Evolutionary conservation across 2,329 filamentous ascomycete species (phyloP).

Genomic region (Tolypocladium paradoxum): DNA sequence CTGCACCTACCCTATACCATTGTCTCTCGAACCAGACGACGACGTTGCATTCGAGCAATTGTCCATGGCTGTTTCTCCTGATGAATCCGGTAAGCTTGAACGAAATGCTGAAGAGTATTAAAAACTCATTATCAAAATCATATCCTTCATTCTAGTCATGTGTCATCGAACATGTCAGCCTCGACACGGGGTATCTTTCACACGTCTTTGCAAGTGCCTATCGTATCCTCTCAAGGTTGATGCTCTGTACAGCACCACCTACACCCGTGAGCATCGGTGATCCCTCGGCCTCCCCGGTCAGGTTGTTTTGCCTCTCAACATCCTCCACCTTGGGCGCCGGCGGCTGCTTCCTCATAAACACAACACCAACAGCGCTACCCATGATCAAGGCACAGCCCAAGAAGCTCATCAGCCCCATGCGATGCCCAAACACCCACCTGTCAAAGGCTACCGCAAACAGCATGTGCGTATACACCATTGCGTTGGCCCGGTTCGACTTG

Average conservation of each 20-base stretch:
- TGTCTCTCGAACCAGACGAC: background rate
- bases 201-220: background rate
- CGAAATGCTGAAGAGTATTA: too few relatives aligned
- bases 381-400: constrained; percentile 41
- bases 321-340: constrained; percentile 19
- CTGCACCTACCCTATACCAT: background rate
- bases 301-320: constrained; percentile 20
- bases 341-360: constrained; percentile 30
- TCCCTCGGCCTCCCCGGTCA: constrained; percentile 22
- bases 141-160: background rate
- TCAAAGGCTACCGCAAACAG: constrained; percentile 44
- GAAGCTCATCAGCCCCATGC: constrained; percentile 38
- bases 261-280: constrained; percentile 29
- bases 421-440: constrained; percentile 38
- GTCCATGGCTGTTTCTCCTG: too few relatives aligned
- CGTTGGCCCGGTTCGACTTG: constrained; percentile 47
- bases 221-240: constrained; percentile 3
- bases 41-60: background rate
- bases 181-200: background rate
- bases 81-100: too few relatives aligned
- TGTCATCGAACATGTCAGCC: background rate
- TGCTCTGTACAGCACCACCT: constrained; percentile 13
- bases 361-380: constrained; percentile 40
- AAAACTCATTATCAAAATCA: too few relatives aligned
- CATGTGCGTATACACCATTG: constrained; percentile 49